phyloP scores from a whole-genome alignment of 805 yeast species.

The Metschnikowia vanudenii region DNA sequence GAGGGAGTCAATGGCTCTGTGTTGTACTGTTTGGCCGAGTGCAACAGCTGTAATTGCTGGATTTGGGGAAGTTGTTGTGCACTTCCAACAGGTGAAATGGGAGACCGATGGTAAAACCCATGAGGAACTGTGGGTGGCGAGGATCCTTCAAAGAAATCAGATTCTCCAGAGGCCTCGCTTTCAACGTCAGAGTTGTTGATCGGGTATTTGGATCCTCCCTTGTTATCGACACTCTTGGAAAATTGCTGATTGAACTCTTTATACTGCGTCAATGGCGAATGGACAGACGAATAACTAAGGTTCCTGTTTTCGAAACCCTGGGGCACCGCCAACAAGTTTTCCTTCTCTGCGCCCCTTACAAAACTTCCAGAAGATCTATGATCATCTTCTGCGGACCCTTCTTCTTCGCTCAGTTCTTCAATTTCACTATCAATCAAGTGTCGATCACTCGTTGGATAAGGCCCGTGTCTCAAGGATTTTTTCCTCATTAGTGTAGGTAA shows the following conservation, averaged over 20 bases:
- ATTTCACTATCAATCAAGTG: slow-evolving; percentile 29
- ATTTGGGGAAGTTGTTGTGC: slow-evolving; percentile 17
- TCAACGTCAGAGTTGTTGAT: slow-evolving; percentile 19
- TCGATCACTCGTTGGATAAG: slow-evolving; percentile 39
- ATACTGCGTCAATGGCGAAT: slow-evolving; percentile 44
- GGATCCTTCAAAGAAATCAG: neutral
- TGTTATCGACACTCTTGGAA: slow-evolving; percentile 23
- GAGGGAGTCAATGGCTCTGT: slow-evolving; percentile 18
- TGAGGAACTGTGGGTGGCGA: slow-evolving; percentile 16
- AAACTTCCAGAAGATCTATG: slow-evolving; percentile 1
- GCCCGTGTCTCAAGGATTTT: slow-evolving; percentile 27
- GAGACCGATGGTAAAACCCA: slow-evolving; percentile 1
- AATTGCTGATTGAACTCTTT: slow-evolving; percentile 42
- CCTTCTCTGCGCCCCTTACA: neutral
- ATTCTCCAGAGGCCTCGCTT: neutral
- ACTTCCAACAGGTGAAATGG: slow-evolving; percentile 1
- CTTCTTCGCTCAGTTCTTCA: slow-evolving; percentile 25
- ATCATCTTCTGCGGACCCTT: slow-evolving; percentile 20
- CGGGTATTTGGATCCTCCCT: slow-evolving; percentile 13
- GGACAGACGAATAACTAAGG: slow-evolving; percentile 38
- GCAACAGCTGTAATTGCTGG: slow-evolving; percentile 18
- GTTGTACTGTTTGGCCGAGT: slow-evolving; percentile 10
- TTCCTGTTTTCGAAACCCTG: slow-evolving; percentile 26
- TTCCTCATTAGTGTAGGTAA: slow-evolving; percentile 33
- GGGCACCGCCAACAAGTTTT: slow-evolving; percentile 26